Conservation (phyloP, 768 basidiomycete genomes). For the Obba rivulosa region DNA sequence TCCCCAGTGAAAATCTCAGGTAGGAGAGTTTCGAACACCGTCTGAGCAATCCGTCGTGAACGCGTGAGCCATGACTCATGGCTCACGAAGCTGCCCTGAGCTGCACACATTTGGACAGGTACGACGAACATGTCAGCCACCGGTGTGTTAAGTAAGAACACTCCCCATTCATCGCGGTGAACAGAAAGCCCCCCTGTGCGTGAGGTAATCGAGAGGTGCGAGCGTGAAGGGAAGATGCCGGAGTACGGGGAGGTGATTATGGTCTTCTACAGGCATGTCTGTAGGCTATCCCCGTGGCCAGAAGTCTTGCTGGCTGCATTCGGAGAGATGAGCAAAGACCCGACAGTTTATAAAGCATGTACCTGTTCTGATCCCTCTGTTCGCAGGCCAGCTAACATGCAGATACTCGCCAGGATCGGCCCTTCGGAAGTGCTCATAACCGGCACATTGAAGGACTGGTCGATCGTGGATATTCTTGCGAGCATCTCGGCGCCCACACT, state of each 20-base stretch:
- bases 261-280: slow-evolving; percentile 39
- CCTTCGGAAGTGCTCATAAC: slow-evolving; percentile 33
- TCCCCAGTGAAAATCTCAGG: too few relatives aligned
- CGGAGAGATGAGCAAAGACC: slow-evolving; percentile 27
- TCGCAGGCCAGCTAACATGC: not conserved
- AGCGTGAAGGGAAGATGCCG: slow-evolving; percentile 36
- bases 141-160: too few relatives aligned
- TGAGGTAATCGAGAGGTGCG: slow-evolving; percentile 27
- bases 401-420: slow-evolving; percentile 14
- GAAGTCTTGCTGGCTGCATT: slow-evolving; percentile 28
- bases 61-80: too few relatives aligned
- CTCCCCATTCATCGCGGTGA: too few relatives aligned
- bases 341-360: slow-evolving; percentile 33
- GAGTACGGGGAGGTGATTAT: slow-evolving; percentile 40
- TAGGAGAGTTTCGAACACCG: too few relatives aligned
- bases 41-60: too few relatives aligned
- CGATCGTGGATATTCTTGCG: slow-evolving; percentile 35
- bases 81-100: too few relatives aligned
- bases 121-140: too few relatives aligned
- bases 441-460: slow-evolving; percentile 41
- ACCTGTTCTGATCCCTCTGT: not conserved
- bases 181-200: too few relatives aligned
- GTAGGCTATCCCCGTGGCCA: slow-evolving; percentile 40
- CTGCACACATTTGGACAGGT: too few relatives aligned
- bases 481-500: slow-evolving; percentile 30